Evolutionary conservation across 805 yeast genomes (phyloP).

Genomic region (Starmerella gropengiesseri): DNA sequence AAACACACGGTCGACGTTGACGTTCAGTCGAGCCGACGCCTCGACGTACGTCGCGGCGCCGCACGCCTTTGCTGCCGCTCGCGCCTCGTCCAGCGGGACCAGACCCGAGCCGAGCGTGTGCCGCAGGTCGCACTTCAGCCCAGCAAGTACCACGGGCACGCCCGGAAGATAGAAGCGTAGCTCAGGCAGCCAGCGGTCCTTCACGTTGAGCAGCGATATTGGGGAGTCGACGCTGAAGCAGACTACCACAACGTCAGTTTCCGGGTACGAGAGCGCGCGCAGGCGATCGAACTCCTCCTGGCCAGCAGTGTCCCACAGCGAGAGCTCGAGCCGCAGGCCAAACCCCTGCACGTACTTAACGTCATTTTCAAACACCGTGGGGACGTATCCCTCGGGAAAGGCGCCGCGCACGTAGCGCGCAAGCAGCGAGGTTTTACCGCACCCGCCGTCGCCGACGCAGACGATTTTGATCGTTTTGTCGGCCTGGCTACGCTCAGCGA

Average conservation of each 20-base stretch:
- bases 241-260: conserved; percentile 77
- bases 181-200: conserved; percentile 91
- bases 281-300: conserved; percentile 95
- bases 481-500: background rate
- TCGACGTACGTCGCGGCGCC: conserved; percentile 77
- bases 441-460: conserved; percentile 95
- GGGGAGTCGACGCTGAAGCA: conserved; percentile 86
- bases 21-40: conserved; percentile 76
- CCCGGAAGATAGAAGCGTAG: conserved; percentile 87
- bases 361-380: conserved; percentile 93
- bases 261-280: conserved; percentile 84
- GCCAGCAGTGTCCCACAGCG: conserved; percentile 97
- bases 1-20: conserved; percentile 84
- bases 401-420: conserved; percentile 75
- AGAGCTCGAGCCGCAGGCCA: conserved; percentile 83
- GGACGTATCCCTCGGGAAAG: conserved; percentile 88
- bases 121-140: conserved; percentile 83
- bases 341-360: conserved; percentile 90
- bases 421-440: conserved; percentile 88
- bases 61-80: conserved; percentile 74
- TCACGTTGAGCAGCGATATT: conserved; percentile 83
- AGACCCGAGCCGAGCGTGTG: conserved; percentile 72
- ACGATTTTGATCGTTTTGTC: conserved; percentile 47
- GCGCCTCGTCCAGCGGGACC: conserved; percentile 70
- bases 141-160: conserved; percentile 82